Percentiles rank a stretch among this genome's conserved stretches.
phyloP scores from a whole-genome alignment of 2,329 filamentous ascomycete genomes.

The Elsinoe ampelina region DNA sequence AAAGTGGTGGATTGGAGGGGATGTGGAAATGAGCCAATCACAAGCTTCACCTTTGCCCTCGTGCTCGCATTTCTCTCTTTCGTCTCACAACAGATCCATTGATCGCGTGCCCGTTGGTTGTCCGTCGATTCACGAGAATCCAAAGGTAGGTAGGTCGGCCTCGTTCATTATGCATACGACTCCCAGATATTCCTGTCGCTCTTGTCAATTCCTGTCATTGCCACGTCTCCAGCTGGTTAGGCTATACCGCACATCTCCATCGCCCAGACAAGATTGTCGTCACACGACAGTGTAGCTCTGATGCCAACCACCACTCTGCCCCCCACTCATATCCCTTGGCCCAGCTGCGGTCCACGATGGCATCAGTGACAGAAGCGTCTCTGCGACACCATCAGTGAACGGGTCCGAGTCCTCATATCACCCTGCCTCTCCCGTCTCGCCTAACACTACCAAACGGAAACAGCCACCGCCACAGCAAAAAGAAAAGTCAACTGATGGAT shows the following conservation, averaged over 20 bases:
- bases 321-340: slow-evolving; percentile 71
- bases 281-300: slow-evolving; percentile 10
- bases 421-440: slow-evolving; percentile 37
- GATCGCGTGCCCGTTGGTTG: slow-evolving; percentile 11
- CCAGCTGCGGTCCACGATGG: slow-evolving; percentile 55
- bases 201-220: neutral
- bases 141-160: neutral
- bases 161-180: slow-evolving; percentile 2
- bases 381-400: slow-evolving; percentile 39
- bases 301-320: slow-evolving; percentile 62
- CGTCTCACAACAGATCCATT: neutral
- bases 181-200: neutral
- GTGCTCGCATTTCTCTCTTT: slow-evolving; percentile 4
- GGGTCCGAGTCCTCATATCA: slow-evolving; percentile 45
- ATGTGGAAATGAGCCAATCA: slow-evolving; percentile 1
- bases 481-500: slow-evolving; percentile 49
- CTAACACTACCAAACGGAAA: slow-evolving; percentile 27
- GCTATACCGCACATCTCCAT: neutral
- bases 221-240: neutral
- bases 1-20: neutral
- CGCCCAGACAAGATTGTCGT: slow-evolving; percentile 3
- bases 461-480: slow-evolving; percentile 16
- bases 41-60: slow-evolving; percentile 6
- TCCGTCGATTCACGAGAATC: neutral
- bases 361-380: slow-evolving; percentile 37